Conservation (phyloP, 2,329 filamentous ascomycete species). For the Fusarium burgessii region DNA sequence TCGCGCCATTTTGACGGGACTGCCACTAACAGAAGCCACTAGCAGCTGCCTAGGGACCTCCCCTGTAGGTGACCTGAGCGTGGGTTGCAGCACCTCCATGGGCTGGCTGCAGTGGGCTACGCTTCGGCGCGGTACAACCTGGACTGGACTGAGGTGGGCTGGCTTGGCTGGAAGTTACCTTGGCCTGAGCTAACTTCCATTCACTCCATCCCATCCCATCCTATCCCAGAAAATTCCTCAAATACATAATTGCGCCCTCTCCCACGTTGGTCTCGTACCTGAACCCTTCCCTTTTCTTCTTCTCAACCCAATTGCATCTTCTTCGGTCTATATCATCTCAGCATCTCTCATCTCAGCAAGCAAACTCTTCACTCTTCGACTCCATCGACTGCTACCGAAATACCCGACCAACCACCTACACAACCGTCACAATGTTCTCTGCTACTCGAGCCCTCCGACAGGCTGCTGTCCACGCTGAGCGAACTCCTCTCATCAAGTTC, state of each 20-base stretch:
- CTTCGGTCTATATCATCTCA: not conserved
- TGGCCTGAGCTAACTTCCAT: constrained; percentile 13
- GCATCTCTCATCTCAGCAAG: constrained; percentile 9
- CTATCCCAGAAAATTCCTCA: constrained; percentile 44
- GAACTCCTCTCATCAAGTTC: constrained; percentile 72
- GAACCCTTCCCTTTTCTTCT: constrained; percentile 17
- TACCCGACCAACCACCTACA: constrained; percentile 19
- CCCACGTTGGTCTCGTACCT: constrained; percentile 13
- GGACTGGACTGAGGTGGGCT: not conserved
- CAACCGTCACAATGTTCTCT: constrained; percentile 61
- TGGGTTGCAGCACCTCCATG: not conserved
- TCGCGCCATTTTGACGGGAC: constrained; percentile 33
- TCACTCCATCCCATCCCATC: constrained; percentile 13
- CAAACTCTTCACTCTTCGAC: constrained; percentile 8
- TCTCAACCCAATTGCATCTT: constrained; percentile 15
- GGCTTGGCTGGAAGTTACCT: not conserved
- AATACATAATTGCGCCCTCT: constrained; percentile 43
- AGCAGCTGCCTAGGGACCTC: constrained; percentile 9
- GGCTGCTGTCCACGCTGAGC: constrained; percentile 69
- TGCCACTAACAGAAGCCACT: constrained; percentile 3
- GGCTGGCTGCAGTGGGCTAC: not conserved
- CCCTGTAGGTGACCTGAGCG: constrained; percentile 24
- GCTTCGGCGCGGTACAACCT: constrained; percentile 38
- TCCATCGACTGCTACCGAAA: constrained; percentile 17
- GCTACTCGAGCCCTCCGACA: constrained; percentile 68